Conservation (phyloP, 2,329 filamentous ascomycete genomes). For the Penicillium corylophilum region DNA sequence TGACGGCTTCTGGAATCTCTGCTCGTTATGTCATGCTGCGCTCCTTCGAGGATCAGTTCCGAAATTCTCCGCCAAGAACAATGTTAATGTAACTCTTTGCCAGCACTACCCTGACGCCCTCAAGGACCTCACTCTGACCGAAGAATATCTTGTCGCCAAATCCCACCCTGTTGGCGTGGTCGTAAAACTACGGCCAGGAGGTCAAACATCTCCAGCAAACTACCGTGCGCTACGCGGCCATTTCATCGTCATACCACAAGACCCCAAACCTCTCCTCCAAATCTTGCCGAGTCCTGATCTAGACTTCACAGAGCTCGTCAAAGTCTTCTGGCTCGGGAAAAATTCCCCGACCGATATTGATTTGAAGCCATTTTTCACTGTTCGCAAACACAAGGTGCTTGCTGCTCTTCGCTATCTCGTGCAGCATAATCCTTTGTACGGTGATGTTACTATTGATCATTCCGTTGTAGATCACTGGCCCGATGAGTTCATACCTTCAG, state of each 20-base stretch:
- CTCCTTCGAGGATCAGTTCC: too few relatives aligned
- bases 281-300: slow-evolving; percentile 7
- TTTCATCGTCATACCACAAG: slow-evolving; percentile 12
- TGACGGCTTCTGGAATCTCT: too few relatives aligned
- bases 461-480: background rate
- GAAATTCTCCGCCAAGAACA: too few relatives aligned
- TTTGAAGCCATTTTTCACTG: slow-evolving; percentile 2
- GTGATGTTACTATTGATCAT: background rate
- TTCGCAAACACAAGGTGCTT: slow-evolving; percentile 6
- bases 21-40: too few relatives aligned
- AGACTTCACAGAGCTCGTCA: background rate
- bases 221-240: slow-evolving; percentile 10
- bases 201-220: background rate
- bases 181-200: background rate
- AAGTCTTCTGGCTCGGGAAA: slow-evolving; percentile 8
- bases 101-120: background rate
- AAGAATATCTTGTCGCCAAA: background rate
- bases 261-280: slow-evolving; percentile 10
- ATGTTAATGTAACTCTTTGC: too few relatives aligned
- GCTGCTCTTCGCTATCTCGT: slow-evolving; percentile 5
- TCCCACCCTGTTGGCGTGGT: background rate
- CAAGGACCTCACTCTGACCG: background rate
- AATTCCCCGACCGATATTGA: background rate
- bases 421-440: slow-evolving; percentile 6
- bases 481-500: slow-evolving; percentile 5